These are phyloP conservation scores for Hansenula lynferdii DNA, from an alignment of 1,139 yeast genomes.

Conservation along the genomic window DNA sequence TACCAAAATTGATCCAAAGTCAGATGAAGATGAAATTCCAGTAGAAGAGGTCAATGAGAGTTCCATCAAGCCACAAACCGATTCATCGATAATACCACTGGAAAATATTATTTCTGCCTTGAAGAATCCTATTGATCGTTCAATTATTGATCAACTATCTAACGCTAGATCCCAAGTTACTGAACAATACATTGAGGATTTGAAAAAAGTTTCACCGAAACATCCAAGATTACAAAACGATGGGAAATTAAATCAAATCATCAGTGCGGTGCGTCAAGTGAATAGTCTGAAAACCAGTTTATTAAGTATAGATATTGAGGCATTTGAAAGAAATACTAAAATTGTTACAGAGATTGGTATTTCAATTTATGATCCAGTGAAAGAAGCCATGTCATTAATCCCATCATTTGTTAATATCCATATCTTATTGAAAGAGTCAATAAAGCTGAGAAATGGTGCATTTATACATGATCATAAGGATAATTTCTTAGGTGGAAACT, in stretches of 20 bases:
- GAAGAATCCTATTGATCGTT: background rate
- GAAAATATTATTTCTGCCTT: too few species aligned
- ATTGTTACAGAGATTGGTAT: slow-evolving; percentile 62
- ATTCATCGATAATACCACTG: too few species aligned
- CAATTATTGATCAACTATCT: background rate
- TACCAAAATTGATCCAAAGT: too few species aligned
- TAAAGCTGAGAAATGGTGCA: slow-evolving; percentile 43
- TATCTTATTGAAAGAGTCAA: slow-evolving; percentile 20
- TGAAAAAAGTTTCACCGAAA: background rate
- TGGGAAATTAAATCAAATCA: background rate
- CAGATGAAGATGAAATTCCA: too few species aligned
- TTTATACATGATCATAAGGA: slow-evolving; percentile 60
- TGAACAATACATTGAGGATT: slow-evolving; percentile 1
- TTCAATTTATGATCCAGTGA: slow-evolving; percentile 56
- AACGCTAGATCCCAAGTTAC: background rate
- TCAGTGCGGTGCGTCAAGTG: slow-evolving; percentile 15
- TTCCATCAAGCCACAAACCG: too few species aligned
- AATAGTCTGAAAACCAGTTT: slow-evolving; percentile 29
- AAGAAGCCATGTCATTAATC: slow-evolving; percentile 18
- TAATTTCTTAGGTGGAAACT: slow-evolving; percentile 51
- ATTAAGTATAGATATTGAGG: slow-evolving; percentile 58
- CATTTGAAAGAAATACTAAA: slow-evolving; percentile 44
- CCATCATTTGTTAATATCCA: slow-evolving; percentile 3
- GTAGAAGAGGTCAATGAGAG: too few species aligned
- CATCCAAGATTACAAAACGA: background rate